Evolutionary conservation across 139 green algal genomes (phyloP).

Genomic region (Haematococcus sp.): DNA sequence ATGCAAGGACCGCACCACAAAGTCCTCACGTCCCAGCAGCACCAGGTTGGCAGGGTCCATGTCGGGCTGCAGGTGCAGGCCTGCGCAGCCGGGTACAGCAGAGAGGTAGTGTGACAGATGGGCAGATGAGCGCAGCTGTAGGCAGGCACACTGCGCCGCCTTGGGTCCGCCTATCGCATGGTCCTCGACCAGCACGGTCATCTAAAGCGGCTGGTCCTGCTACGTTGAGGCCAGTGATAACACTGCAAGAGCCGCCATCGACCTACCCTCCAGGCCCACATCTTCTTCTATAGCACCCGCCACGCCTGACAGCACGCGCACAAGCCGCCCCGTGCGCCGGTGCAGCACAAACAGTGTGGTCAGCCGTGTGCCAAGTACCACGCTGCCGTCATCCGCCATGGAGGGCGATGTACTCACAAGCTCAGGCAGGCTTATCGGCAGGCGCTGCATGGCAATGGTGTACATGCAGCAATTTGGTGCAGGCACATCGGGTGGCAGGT

Average conservation of each 20-base stretch:
- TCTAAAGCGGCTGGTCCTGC: no score
- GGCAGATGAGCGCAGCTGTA: no score
- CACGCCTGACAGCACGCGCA: slow-evolving; percentile 32
- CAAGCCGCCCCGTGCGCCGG: slow-evolving; percentile 53
- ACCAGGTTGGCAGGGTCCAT: slow-evolving; percentile 38
- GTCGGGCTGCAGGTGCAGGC: slow-evolving; percentile 26
- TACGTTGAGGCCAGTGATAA: no score
- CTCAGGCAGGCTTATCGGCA: slow-evolving; percentile 79
- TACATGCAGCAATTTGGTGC: neutral
- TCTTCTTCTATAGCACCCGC: slow-evolving; percentile 28
- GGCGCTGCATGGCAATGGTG: slow-evolving; percentile 69
- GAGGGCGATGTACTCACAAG: slow-evolving; percentile 82
- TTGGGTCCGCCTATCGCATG: no score
- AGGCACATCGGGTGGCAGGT: no score
- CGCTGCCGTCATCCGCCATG: slow-evolving; percentile 71
- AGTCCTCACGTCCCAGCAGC: slow-evolving; percentile 73
- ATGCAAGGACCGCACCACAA: slow-evolving; percentile 64
- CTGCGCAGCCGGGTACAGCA: neutral
- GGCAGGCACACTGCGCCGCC: no score
- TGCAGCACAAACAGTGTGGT: slow-evolving; percentile 81
- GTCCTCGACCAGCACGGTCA: no score
- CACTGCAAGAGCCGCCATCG: neutral
- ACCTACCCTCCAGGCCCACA: slow-evolving; percentile 8
- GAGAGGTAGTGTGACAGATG: no score
- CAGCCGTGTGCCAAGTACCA: slow-evolving; percentile 77